Percentiles rank a stretch among this genome's conserved stretches.
Evolutionary conservation across 495 filamentous ascomycete genomes (phyloP).

Genomic region (Xylaria grammica): DNA sequence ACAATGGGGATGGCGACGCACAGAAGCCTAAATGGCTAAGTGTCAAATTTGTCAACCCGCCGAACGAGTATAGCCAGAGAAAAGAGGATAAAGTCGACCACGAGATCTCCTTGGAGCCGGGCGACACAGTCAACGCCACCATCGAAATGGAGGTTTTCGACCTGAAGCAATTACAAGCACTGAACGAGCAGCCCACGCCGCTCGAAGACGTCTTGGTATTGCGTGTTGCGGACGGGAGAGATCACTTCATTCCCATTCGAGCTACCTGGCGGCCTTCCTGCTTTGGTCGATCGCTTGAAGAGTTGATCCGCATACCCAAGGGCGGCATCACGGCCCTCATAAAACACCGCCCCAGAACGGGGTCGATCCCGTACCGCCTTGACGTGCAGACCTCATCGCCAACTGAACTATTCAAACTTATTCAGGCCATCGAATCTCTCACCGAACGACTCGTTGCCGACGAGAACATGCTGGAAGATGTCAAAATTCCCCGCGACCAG

Average conservation of each 20-base stretch:
- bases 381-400: conserved; percentile 61
- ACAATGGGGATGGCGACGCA: conserved; percentile 46
- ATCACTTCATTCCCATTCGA: conserved; percentile 86
- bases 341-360: conserved; percentile 34
- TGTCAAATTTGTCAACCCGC: conserved; percentile 61
- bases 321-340: conserved; percentile 65
- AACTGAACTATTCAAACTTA: conserved; percentile 85
- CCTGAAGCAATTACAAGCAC: conserved; percentile 63
- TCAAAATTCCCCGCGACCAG: conserved; percentile 58
- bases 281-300: conserved; percentile 81
- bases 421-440: conserved; percentile 78
- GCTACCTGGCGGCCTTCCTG: conserved; percentile 81
- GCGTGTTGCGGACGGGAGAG: conserved; percentile 81
- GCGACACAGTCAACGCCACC: conserved; percentile 75
- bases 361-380: conserved; percentile 50
- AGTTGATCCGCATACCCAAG: conserved; percentile 83
- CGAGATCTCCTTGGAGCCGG: conserved; percentile 73
- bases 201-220: conserved; percentile 90
- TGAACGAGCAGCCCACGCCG: conserved; percentile 70
- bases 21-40: conserved; percentile 66
- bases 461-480: conserved; percentile 76
- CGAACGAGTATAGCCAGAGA: conserved; percentile 17
- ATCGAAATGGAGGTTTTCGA: conserved; percentile 68
- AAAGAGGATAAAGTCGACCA: conserved; percentile 43
- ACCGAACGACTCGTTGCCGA: conserved; percentile 79